phyloP scores from a whole-genome alignment of 2,329 filamentous ascomycete species.

The Fusarium multiceps region DNA sequence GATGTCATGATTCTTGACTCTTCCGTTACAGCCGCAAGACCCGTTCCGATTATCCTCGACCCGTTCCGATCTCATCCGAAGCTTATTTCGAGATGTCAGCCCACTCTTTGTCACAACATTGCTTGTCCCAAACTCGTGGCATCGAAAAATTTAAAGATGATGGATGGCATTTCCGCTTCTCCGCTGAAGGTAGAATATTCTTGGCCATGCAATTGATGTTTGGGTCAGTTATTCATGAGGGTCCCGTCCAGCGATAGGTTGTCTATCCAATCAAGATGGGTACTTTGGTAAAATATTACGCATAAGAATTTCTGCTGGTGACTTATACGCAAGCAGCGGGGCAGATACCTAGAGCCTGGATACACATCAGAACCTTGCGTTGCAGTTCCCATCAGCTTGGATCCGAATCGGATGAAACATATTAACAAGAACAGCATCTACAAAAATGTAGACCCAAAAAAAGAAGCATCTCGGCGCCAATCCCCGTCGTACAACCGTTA shows the following conservation, averaged over 20 bases:
- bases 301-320: background rate
- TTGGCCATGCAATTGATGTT: background rate
- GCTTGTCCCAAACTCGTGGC: conserved; percentile 26
- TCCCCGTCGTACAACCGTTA: background rate
- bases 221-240: background rate
- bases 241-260: background rate
- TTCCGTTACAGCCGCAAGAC: conserved; percentile 29
- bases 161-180: conserved; percentile 45
- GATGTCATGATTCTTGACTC: background rate
- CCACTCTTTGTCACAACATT: conserved; percentile 44
- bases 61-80: conserved; percentile 44
- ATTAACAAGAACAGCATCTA: conserved; percentile 6
- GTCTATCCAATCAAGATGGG: background rate
- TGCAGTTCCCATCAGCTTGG: conserved; percentile 12
- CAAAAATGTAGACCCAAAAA: conserved; percentile 11
- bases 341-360: conserved; percentile 2
- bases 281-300: background rate
- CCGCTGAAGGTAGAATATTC: conserved; percentile 20
- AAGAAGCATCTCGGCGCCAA: conserved; percentile 5
- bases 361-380: conserved; percentile 9
- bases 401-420: conserved; percentile 12
- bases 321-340: conserved; percentile 17
- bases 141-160: conserved; percentile 19
- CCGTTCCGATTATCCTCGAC: conserved; percentile 40
- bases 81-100: conserved; percentile 32